Evolutionary conservation across 192 early-diverging fungal species (phyloP), one percentile per base, ranked within the genome.

Genomic region (Oehlia diaphana): DNA sequence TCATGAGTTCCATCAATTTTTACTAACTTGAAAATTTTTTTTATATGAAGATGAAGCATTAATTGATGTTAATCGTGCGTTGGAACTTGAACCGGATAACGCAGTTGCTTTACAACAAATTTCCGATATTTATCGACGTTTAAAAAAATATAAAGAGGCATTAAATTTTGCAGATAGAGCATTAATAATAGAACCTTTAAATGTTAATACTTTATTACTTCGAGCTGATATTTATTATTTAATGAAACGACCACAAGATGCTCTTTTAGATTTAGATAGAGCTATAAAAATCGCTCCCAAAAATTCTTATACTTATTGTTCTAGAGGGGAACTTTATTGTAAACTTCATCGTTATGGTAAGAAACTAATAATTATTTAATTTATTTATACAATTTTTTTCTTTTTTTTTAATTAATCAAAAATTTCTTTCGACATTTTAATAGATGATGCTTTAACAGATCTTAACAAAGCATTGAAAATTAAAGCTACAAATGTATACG

Each of bases 31-130:
- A 35, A 37, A 44, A 44, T 16, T 4, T 16, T 58, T 58, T 58
- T 58, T 19, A 58, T 58, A 19, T 19, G 13, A 58, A 58, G 65
- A 74, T 23, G 72, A 50, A 53, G 72, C 72, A 50, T 74, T 74
- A 33, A 23, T 14, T 13, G 72, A 74, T 42, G 21, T 74, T 26
- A 31, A 2, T 35, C 8, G 14, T 16, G 23, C 49, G 8, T 58
- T 74, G 9, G 19, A 47, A 61, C 14, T 26, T 23, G 42, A 58
- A 28, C 72, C 72, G 9, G 26, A 62, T 10, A 31, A 74, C 33
- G 23, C 31, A 19, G 13, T 53, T 23, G 72, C 72, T 42, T 42
- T 74, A 26, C 23, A 31, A 35, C 23, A 42, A 53, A 31, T 37
- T 8, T 37, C 39, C 28, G 44, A 50, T 28, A 47, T 74, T 74